Evolutionary conservation across 2,329 filamentous ascomycete genomes (phyloP).

Genomic region (Neopestalotiopsis rosae): DNA sequence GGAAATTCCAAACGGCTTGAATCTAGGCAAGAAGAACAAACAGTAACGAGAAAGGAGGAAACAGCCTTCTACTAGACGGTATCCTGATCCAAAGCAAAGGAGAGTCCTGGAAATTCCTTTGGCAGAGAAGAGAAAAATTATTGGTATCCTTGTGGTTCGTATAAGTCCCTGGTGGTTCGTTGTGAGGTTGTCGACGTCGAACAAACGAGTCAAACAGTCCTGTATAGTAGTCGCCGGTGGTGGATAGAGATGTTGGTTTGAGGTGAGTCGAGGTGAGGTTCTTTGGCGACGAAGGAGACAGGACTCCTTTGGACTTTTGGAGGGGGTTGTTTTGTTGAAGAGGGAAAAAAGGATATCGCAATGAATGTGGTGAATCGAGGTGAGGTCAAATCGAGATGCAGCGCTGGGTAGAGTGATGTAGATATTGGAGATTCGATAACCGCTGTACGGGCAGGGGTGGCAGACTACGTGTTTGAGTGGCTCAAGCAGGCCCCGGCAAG

Average conservation of each 20-base stretch:
- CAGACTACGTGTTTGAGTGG: constrained; percentile 38
- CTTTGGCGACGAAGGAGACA: constrained; percentile 12
- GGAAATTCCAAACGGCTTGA: constrained; percentile 26
- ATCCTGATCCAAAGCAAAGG: constrained; percentile 34
- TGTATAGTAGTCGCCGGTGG: constrained; percentile 29
- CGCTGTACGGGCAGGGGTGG: constrained; percentile 29
- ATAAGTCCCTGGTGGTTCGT: constrained; percentile 21
- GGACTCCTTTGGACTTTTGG: constrained; percentile 16
- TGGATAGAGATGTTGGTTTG: constrained; percentile 22
- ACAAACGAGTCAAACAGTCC: constrained; percentile 52
- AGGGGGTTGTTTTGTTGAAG: too few relatives aligned
- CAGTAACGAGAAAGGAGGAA: constrained; percentile 40
- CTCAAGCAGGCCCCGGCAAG: constrained; percentile 32
- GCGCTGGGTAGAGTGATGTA: constrained; percentile 35
- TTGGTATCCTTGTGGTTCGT: constrained; percentile 31
- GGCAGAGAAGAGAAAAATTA: constrained; percentile 20
- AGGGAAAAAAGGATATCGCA: constrained; percentile 19
- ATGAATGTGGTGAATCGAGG: constrained; percentile 20
- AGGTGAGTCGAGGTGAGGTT: background rate
- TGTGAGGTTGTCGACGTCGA: constrained; percentile 46
- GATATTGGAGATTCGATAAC: constrained; percentile 34
- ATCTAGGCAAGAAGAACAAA: constrained; percentile 26
- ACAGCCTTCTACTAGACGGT: constrained; percentile 35
- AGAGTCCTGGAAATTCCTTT: constrained; percentile 27
- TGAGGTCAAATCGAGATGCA: constrained; percentile 31